Evolutionary conservation across 495 filamentous ascomycete genomes (phyloP).

Genomic region (Oidiodendron maius): DNA sequence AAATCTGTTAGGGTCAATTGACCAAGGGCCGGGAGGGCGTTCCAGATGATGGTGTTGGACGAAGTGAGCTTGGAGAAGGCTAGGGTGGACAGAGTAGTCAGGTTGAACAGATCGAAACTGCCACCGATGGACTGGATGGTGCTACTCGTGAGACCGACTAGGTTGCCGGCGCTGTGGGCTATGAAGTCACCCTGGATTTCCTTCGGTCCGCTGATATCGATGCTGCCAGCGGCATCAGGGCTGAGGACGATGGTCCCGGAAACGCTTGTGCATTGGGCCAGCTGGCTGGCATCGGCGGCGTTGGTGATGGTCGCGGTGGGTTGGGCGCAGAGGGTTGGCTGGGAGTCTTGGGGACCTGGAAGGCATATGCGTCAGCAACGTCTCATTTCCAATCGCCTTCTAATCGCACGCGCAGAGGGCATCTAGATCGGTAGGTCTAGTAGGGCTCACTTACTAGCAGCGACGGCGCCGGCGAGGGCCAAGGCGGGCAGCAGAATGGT

Average conservation of each 20-base stretch:
- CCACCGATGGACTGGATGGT: conserved; percentile 47
- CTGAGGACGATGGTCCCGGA: conserved; percentile 65
- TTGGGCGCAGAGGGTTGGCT: conserved; percentile 37
- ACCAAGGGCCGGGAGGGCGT: conserved; percentile 66
- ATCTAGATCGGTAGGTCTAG: no score
- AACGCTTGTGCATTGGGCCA: conserved; percentile 61
- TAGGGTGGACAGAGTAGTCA: conserved; percentile 61
- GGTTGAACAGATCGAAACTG: conserved; percentile 57
- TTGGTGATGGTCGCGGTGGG: conserved; percentile 54
- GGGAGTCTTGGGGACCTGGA: background rate
- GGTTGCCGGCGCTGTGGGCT: conserved; percentile 47
- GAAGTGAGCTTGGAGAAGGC: conserved; percentile 53
- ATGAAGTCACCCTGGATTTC: conserved; percentile 65
- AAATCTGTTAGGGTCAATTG: conserved; percentile 55
- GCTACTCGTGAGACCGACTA: conserved; percentile 50
- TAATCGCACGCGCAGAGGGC: background rate
- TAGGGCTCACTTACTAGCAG: conserved; percentile 56
- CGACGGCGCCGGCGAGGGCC: conserved; percentile 58
- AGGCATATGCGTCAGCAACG: background rate
- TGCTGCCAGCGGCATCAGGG: conserved; percentile 38
- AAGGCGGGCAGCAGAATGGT: conserved; percentile 69
- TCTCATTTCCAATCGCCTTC: background rate
- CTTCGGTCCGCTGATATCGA: conserved; percentile 50
- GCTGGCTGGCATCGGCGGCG: conserved; percentile 63
- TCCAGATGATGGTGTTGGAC: conserved; percentile 63